Percentiles rank a stretch among this genome's conserved stretches.
phyloP scores from a whole-genome alignment of 306 rosid genomes.

The Oemleria cerasiformis region DNA sequence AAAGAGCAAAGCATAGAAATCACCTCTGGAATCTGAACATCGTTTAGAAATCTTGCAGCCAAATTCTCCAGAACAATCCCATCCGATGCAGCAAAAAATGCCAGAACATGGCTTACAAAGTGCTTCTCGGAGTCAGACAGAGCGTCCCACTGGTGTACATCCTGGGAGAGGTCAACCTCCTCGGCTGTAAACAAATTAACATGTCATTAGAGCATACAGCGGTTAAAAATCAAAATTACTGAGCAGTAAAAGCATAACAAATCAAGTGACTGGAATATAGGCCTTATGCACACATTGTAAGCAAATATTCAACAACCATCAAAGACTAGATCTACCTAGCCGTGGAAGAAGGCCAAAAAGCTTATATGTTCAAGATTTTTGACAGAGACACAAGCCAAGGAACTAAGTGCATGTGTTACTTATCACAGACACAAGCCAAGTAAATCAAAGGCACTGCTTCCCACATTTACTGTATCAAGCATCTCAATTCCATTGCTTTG shows the following conservation, averaged over 20 bases:
- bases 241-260: background rate
- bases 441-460: background rate
- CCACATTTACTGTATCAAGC: background rate
- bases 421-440: background rate
- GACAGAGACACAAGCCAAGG: background rate
- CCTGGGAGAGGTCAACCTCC: constrained; percentile 86
- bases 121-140: constrained; percentile 75
- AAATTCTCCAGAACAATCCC: constrained; percentile 89
- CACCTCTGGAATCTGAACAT: constrained; percentile 91
- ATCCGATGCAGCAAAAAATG: constrained; percentile 93
- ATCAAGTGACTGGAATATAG: background rate
- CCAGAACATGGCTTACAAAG: constrained; percentile 71
- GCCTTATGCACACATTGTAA: background rate
- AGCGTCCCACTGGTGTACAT: constrained; percentile 65
- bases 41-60: constrained; percentile 79
- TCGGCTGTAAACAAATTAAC: constrained; percentile 57
- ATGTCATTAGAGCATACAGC: constrained; percentile 23
- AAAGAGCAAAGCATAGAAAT: background rate
- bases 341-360: background rate
- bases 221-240: background rate
- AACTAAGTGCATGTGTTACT: background rate
- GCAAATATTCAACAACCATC: background rate
- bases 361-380: background rate
- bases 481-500: background rate
- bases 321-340: background rate